phyloP scores from a whole-genome alignment of 345 rosid genomes.

The Schrenkiella parvula region DNA sequence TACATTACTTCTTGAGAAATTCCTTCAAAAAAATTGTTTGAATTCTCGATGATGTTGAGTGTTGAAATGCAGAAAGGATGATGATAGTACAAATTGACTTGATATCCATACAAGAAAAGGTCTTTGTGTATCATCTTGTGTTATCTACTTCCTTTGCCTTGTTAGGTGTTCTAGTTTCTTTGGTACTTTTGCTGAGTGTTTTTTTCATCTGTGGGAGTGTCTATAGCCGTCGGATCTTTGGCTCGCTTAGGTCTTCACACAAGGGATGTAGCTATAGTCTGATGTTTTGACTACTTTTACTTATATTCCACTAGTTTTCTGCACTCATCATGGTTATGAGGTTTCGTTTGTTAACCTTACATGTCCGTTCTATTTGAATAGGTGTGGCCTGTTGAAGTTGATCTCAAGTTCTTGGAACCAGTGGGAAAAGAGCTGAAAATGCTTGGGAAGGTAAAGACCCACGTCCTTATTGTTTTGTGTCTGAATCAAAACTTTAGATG shows the following conservation, averaged over 20 bases:
- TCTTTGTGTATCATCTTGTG: no score
- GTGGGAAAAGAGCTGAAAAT: slow-evolving; percentile 68
- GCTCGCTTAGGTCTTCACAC: no score
- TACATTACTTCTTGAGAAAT: neutral
- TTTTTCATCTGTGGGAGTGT: neutral
- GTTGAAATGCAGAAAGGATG: neutral
- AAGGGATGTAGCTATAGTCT: neutral
- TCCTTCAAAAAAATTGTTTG: neutral
- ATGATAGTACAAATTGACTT: neutral
- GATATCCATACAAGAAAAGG: neutral
- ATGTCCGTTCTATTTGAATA: slow-evolving; percentile 25
- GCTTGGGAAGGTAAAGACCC: slow-evolving; percentile 71
- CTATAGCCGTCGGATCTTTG: no score
- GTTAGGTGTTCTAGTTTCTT: neutral
- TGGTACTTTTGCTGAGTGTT: neutral
- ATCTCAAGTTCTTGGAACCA: slow-evolving; percentile 76
- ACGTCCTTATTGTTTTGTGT: neutral
- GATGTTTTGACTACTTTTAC: neutral
- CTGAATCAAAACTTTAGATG: neutral
- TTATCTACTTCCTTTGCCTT: no score
- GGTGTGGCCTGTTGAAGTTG: slow-evolving; percentile 89
- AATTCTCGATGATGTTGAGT: neutral
- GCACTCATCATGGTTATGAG: neutral
- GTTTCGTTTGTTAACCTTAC: neutral
- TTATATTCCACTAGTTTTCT: neutral